phyloP scores from a whole-genome alignment of 192 early-diverging fungal genomes.

The Rhizophagus sp. region DNA sequence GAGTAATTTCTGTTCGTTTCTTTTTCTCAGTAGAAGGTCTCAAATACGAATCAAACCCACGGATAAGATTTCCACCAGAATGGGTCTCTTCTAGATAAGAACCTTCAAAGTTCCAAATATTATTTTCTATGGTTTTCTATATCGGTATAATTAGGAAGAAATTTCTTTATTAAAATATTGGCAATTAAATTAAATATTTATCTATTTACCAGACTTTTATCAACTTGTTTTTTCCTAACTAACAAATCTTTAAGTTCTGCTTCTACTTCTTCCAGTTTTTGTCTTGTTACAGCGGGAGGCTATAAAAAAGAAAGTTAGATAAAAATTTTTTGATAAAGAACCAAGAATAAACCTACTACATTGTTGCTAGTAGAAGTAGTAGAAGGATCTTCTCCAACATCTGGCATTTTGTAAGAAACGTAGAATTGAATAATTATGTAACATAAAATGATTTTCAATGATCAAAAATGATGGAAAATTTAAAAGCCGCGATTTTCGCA shows the following conservation, averaged over 20 bases:
- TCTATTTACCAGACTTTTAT: conserved; percentile 64
- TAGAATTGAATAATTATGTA: too few relatives aligned
- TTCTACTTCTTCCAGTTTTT: conserved; percentile 74
- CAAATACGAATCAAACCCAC: conserved; percentile 88
- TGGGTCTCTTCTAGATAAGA: conserved; percentile 89
- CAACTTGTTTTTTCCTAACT: conserved; percentile 77
- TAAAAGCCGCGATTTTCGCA: too few relatives aligned
- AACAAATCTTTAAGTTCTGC: conserved; percentile 72
- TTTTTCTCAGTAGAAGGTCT: conserved; percentile 57
- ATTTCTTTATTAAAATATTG: background rate
- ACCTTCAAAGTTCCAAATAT: conserved; percentile 85
- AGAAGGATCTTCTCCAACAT: background rate
- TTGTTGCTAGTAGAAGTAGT: background rate
- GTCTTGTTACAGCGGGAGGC: conserved; percentile 37
- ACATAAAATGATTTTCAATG: too few relatives aligned
- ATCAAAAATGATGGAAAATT: too few relatives aligned
- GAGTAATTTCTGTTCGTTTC: conserved; percentile 68
- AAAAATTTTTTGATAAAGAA: background rate
- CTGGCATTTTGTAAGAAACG: background rate
- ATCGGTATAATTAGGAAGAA: background rate
- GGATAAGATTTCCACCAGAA: conserved; percentile 82
- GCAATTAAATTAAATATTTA: background rate
- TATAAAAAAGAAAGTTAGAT: background rate
- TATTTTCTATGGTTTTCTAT: conserved; percentile 70
- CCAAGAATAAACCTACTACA: background rate